phyloP scores from a whole-genome alignment of 345 rosid species.

The Draba incana region DNA sequence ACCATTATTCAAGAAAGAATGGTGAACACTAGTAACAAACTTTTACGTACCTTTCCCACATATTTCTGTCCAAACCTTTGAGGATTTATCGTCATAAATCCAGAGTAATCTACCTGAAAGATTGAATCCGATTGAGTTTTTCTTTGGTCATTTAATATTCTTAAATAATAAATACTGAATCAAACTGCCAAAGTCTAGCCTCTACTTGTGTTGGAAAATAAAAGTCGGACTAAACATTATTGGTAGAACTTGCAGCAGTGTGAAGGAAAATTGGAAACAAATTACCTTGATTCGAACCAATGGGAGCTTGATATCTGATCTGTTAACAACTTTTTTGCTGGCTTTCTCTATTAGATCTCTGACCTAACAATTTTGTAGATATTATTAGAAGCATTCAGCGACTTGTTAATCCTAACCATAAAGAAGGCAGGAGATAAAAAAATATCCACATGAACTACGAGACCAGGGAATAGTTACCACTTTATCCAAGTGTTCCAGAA shows the following conservation, averaged over 20 bases:
- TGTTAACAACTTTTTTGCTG: constrained; percentile 54
- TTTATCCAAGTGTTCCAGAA: constrained; percentile 88
- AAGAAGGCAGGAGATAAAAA: constrained; percentile 20
- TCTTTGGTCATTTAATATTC: constrained; percentile 18
- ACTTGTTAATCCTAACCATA: constrained; percentile 2
- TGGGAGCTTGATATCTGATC: constrained; percentile 79
- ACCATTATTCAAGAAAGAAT: constrained; percentile 22
- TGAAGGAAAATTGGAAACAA: constrained; percentile 20
- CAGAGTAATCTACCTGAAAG: constrained; percentile 93
- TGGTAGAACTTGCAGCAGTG: constrained; percentile 22
- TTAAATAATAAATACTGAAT: constrained; percentile 4
- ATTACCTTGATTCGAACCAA: constrained; percentile 86
- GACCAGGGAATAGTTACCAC: constrained; percentile 59
- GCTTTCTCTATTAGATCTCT: constrained; percentile 79
- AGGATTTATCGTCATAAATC: constrained; percentile 98
- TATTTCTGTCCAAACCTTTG: constrained; percentile 98
- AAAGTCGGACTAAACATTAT: background rate
- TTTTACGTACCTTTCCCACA: constrained; percentile 84
- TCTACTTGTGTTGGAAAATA: constrained; percentile 16
- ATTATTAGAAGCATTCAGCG: constrained; percentile 16
- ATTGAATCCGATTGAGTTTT: constrained; percentile 29
- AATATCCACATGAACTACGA: constrained; percentile 30
- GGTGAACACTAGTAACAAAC: constrained; percentile 18
- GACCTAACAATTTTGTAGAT: constrained; percentile 57
- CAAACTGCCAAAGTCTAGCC: constrained; percentile 15